Evolutionary conservation across 108 stramenopile species (phyloP).

Genomic region (Seminavis robusta): DNA sequence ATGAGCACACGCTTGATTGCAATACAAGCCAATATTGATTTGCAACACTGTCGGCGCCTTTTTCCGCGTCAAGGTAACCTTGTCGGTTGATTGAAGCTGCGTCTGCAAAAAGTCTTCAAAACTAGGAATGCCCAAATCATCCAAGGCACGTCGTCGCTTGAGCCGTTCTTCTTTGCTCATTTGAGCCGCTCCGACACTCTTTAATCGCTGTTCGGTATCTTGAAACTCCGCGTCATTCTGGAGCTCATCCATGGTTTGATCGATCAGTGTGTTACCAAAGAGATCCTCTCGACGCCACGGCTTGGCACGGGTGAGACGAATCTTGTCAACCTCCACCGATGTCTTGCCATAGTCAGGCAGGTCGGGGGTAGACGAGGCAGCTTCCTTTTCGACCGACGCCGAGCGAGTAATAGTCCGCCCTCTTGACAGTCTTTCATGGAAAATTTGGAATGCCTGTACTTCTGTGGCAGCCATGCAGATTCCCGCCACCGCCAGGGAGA

Average conservation of each 20-base stretch:
- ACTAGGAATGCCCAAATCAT: slow-evolving; percentile 73
- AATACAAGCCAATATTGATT: slow-evolving; percentile 97
- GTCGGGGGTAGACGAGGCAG: background rate
- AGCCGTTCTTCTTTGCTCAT: slow-evolving; percentile 83
- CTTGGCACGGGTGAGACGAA: slow-evolving; percentile 17
- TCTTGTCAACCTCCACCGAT: slow-evolving; percentile 46
- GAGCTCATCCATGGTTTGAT: slow-evolving; percentile 63
- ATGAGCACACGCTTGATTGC: slow-evolving; percentile 94
- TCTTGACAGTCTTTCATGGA: too few species aligned
- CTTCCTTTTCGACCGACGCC: background rate
- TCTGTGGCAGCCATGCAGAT: too few species aligned
- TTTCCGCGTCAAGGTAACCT: background rate
- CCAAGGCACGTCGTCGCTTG: slow-evolving; percentile 81
- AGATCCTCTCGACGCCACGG: slow-evolving; percentile 61
- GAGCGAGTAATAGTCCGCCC: too few species aligned
- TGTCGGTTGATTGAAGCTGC: background rate
- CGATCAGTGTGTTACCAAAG: slow-evolving; percentile 59
- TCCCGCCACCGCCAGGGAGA: too few species aligned
- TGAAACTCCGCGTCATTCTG: slow-evolving; percentile 71
- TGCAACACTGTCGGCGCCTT: slow-evolving; percentile 68
- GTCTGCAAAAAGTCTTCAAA: slow-evolving; percentile 81
- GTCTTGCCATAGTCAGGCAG: slow-evolving; percentile 56
- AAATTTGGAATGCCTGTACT: too few species aligned
- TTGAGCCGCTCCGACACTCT: slow-evolving; percentile 38
- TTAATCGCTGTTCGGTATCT: slow-evolving; percentile 43